A percentile compares a stretch with the other conserved stretches of the same genome.
Conservation (phyloP, 23 red algal genomes). For the Gracilaria gracilis region DNA sequence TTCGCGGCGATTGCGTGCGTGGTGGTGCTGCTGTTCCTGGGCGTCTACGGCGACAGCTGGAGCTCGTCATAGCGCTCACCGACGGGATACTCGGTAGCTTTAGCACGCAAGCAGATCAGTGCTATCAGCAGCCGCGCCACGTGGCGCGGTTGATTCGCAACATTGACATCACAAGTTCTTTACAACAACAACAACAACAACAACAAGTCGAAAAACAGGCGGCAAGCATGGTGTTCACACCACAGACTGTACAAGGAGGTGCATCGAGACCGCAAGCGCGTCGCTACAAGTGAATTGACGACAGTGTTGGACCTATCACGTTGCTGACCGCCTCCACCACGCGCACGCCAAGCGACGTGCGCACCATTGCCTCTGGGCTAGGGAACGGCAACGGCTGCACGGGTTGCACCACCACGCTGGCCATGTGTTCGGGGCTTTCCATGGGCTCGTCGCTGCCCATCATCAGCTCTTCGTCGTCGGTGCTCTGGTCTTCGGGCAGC, state of each 20-base stretch:
- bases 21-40: not conserved
- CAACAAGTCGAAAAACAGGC: not conserved
- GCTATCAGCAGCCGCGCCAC: no score
- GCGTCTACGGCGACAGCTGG: constrained; percentile 1
- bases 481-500: not conserved
- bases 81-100: no score
- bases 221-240: not conserved
- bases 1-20: not conserved
- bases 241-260: no score
- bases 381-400: not conserved
- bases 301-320: not conserved
- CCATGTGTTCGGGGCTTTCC: not conserved
- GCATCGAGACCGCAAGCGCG: no score
- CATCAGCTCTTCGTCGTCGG: not conserved
- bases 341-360: not conserved
- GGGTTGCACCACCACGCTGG: no score
- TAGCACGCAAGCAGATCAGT: no score
- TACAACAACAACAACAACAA: not conserved
- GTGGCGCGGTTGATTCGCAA: no score
- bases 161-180: not conserved
- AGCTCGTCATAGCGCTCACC: no score
- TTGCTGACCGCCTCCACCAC: not conserved
- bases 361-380: not conserved
- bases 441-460: not conserved
- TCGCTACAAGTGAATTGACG: not conserved